A percentile compares a stretch with the other conserved stretches of the same genome.
These are phyloP conservation scores for Hypseocharis bilobata DNA, from an alignment of 441 rosid genomes.

Conservation along the genomic window DNA sequence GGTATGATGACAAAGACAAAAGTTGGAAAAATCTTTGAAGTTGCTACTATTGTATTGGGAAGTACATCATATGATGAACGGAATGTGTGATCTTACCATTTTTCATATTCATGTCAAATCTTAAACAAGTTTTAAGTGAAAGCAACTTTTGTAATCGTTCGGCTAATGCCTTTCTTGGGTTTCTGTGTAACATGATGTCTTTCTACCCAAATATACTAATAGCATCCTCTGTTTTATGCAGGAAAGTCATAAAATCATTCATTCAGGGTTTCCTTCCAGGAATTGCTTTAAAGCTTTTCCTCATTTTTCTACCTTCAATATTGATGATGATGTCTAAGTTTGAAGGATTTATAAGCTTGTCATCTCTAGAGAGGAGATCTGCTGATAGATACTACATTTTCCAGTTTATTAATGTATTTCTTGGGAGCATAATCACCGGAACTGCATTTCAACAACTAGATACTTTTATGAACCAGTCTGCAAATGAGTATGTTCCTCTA, in stretches of 20 bases:
- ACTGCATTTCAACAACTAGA: conserved; percentile 75
- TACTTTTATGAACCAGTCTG: conserved; percentile 52
- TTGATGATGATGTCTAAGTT: conserved; percentile 91
- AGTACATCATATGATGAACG: too few species aligned
- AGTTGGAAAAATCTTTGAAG: too few species aligned
- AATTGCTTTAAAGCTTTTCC: conserved; percentile 80
- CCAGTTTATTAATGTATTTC: conserved; percentile 71
- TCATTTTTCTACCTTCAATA: conserved; percentile 77
- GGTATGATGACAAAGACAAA: too few species aligned
- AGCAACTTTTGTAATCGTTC: not conserved
- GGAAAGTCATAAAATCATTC: conserved; percentile 53
- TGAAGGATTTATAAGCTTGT: conserved; percentile 70
- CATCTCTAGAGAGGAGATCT: conserved; percentile 74
- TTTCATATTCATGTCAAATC: not conserved
- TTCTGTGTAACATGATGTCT: not conserved
- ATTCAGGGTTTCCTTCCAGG: conserved; percentile 84
- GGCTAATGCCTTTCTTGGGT: not conserved
- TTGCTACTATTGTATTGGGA: too few species aligned
- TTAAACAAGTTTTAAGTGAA: not conserved
- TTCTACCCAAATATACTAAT: not conserved
- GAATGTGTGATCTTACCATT: not conserved
- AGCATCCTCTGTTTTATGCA: conserved; percentile 23
- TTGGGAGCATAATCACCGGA: conserved; percentile 60
- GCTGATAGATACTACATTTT: conserved; percentile 79
- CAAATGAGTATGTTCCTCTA: conserved; percentile 46